phyloP scores from a whole-genome alignment of 805 yeast species.

The Lipomyces starkeyi region DNA sequence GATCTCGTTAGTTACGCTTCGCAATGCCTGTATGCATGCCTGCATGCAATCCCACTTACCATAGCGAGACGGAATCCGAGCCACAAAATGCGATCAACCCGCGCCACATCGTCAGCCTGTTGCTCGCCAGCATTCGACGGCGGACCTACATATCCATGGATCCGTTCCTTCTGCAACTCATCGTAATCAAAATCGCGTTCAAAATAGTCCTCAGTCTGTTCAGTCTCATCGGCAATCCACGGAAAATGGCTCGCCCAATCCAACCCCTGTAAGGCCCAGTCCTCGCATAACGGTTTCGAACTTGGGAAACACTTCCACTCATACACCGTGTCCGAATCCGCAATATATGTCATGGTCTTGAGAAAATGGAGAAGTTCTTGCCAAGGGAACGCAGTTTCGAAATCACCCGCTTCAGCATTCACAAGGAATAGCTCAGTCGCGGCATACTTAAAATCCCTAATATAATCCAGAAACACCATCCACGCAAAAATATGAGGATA shows the following conservation, averaged over 20 bases:
- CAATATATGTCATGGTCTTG: slow-evolving; percentile 25
- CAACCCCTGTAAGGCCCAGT: slow-evolving; percentile 29
- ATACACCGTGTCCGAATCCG: slow-evolving; percentile 23
- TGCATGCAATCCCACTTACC: slow-evolving; percentile 9
- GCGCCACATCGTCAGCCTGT: slow-evolving; percentile 8
- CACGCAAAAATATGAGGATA: slow-evolving; percentile 35
- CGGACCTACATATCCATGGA: slow-evolving; percentile 23
- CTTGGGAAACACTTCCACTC: slow-evolving; percentile 17
- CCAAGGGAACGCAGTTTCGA: slow-evolving; percentile 30
- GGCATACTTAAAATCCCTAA: slow-evolving; percentile 21
- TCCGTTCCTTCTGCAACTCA: background rate
- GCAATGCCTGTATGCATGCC: too few relatives aligned
- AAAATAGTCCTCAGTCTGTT: background rate
- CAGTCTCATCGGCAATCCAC: background rate
- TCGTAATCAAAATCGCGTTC: slow-evolving; percentile 13
- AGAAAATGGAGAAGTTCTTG: slow-evolving; percentile 27
- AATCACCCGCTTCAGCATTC: background rate
- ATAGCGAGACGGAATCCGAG: slow-evolving; percentile 24
- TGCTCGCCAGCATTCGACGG: background rate
- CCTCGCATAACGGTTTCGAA: slow-evolving; percentile 14
- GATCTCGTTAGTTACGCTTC: background rate
- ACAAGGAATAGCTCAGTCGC: slow-evolving; percentile 13
- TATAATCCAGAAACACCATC: slow-evolving; percentile 32
- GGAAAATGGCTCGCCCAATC: slow-evolving; percentile 23
- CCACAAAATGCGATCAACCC: slow-evolving; percentile 34